Evolutionary conservation across 2,329 filamentous ascomycete genomes (phyloP).

Genomic region (Thielaviopsis euricoi): DNA sequence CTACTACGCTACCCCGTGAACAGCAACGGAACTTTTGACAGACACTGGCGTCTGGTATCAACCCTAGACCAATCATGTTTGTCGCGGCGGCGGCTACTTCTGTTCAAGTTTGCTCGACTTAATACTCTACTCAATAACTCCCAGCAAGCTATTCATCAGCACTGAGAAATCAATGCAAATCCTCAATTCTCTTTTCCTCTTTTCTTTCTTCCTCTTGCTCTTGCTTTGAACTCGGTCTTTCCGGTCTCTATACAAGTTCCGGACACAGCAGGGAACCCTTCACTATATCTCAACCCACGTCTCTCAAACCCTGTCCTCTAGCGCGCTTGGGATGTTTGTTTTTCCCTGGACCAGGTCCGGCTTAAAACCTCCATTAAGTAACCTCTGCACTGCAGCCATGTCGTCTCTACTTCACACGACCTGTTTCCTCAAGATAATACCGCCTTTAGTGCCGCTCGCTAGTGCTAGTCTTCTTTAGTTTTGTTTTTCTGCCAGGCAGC

Average conservation of each 20-base stretch:
- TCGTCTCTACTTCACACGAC: too few relatives aligned
- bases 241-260: not conserved
- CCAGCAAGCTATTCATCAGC: too few relatives aligned
- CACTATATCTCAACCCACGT: not conserved
- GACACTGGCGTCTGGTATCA: not conserved
- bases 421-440: too few relatives aligned
- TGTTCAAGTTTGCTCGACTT: not conserved
- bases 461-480: not conserved
- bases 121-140: too few relatives aligned
- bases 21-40: not conserved
- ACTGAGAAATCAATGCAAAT: not conserved
- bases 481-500: too few relatives aligned
- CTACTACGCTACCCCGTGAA: not conserved
- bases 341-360: too few relatives aligned
- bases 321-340: not conserved
- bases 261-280: not conserved
- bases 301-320: not conserved
- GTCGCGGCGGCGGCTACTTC: too few relatives aligned
- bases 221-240: not conserved
- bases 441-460: not conserved
- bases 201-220: too few relatives aligned
- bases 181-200: not conserved
- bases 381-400: too few relatives aligned
- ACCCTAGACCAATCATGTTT: not conserved
- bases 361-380: too few relatives aligned